Conservation (phyloP, 768 basidiomycete genomes). For the Psilocybe tampanensis region DNA sequence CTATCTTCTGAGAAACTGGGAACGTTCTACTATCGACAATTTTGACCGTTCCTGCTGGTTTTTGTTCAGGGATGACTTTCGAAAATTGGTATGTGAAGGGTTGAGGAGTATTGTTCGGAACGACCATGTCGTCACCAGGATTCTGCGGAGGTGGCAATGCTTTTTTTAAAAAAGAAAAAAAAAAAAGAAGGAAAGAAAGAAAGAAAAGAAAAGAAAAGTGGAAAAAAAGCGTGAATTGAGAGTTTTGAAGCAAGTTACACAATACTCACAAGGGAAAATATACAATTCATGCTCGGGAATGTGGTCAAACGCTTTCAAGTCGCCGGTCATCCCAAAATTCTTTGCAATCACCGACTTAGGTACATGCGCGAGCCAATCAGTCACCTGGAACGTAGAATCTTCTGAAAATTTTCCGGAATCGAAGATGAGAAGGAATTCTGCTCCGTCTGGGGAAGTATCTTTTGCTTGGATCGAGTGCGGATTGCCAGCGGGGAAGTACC, state of each 20-base stretch:
- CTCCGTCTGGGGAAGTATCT: conserved; percentile 44
- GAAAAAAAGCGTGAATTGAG: not conserved
- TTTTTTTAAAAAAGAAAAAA: conserved; percentile 15
- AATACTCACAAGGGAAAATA: conserved; percentile 43
- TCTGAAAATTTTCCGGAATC: conserved; percentile 51
- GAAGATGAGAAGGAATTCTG: conserved; percentile 55
- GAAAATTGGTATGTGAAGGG: conserved; percentile 60
- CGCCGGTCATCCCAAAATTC: conserved; percentile 54
- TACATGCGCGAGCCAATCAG: conserved; percentile 71
- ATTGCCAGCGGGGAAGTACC: conserved; percentile 61
- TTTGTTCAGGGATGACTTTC: conserved; percentile 40
- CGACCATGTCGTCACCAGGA: conserved; percentile 41
- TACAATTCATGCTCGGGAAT: conserved; percentile 58
- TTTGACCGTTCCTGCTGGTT: conserved; percentile 60
- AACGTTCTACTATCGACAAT: conserved; percentile 61
- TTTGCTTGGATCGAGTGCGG: conserved; percentile 62
- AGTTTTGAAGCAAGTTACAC: not conserved
- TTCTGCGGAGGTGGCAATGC: conserved; percentile 46
- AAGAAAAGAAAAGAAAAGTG: too few species aligned
- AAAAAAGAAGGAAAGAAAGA: not conserved
- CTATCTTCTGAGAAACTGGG: conserved; percentile 51
- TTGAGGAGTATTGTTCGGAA: conserved; percentile 51
- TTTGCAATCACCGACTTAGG: conserved; percentile 61
- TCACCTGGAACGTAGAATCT: conserved; percentile 59
- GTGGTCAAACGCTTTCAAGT: conserved; percentile 48